Evolutionary conservation across 2,329 filamentous ascomycete species (phyloP).

Genomic region (Thelonectria olida): DNA sequence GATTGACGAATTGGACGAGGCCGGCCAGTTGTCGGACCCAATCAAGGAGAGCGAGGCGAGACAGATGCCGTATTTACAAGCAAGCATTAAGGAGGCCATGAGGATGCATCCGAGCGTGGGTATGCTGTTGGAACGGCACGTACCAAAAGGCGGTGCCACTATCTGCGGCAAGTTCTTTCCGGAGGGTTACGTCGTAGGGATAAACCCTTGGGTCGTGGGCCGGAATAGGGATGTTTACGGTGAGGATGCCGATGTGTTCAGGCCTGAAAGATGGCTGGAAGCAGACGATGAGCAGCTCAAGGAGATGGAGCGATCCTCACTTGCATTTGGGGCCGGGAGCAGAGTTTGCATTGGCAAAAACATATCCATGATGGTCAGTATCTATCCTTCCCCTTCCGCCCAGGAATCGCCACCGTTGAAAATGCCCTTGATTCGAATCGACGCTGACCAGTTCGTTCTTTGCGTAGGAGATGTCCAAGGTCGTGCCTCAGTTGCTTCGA

Average conservation of each 20-base stretch:
- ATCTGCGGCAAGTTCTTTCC: constrained; percentile 15
- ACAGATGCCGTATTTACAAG: constrained; percentile 63
- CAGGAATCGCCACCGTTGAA: too few relatives aligned
- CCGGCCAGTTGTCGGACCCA: constrained; percentile 47
- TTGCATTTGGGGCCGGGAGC: constrained; percentile 60
- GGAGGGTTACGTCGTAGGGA: constrained; percentile 46
- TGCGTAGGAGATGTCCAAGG: constrained; percentile 31
- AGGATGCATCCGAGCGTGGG: constrained; percentile 60
- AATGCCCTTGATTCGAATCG: too few relatives aligned
- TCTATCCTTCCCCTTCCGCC: too few relatives aligned
- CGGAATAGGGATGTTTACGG: constrained; percentile 65
- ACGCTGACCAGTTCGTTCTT: too few relatives aligned
- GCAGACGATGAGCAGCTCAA: constrained; percentile 14
- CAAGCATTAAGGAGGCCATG: constrained; percentile 55
- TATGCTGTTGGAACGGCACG: constrained; percentile 19
- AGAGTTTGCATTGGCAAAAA: constrained; percentile 57
- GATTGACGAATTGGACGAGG: constrained; percentile 57
- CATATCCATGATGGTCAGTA: constrained; percentile 28
- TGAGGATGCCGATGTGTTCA: constrained; percentile 61
- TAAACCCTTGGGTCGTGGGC: constrained; percentile 58
- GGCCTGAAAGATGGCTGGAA: constrained; percentile 63
- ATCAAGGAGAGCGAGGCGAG: constrained; percentile 63
- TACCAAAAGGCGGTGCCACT: constrained; percentile 4
- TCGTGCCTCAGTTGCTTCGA: constrained; percentile 28
- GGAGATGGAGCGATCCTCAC: constrained; percentile 21